phyloP scores from a whole-genome alignment of 768 basidiomycete species.

The Boletus rex-veris region DNA sequence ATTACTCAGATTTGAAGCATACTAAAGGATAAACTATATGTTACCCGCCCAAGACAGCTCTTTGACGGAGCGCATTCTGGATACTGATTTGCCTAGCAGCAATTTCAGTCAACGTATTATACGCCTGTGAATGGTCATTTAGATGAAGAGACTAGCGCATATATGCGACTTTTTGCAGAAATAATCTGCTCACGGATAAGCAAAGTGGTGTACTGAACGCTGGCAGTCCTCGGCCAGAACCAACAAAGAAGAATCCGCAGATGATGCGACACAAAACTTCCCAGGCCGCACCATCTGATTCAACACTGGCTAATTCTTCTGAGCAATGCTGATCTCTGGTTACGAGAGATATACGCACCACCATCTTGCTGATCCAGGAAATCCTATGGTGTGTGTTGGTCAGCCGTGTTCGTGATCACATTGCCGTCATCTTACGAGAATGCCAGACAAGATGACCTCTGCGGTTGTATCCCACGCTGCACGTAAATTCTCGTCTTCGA shows the following conservation, averaged over 20 bases:
- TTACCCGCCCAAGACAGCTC: slow-evolving; percentile 48
- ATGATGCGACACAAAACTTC: slow-evolving; percentile 28
- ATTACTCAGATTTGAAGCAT: background rate
- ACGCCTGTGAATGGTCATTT: slow-evolving; percentile 41
- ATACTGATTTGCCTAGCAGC: slow-evolving; percentile 40
- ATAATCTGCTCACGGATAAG: slow-evolving; percentile 21
- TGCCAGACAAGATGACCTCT: slow-evolving; percentile 48
- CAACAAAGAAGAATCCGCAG: slow-evolving; percentile 38
- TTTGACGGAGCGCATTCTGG: slow-evolving; percentile 44
- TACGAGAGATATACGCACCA: slow-evolving; percentile 11
- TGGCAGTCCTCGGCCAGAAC: slow-evolving; percentile 12
- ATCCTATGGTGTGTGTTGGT: slow-evolving; percentile 22
- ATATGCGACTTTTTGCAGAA: slow-evolving; percentile 19
- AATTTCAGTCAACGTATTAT: slow-evolving; percentile 49
- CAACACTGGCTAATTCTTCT: slow-evolving; percentile 13
- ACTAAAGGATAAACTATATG: background rate
- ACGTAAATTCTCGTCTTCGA: slow-evolving; percentile 19
- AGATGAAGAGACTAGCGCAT: slow-evolving; percentile 23
- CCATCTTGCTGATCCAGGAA: slow-evolving; percentile 20
- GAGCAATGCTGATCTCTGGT: background rate
- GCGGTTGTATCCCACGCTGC: slow-evolving; percentile 45
- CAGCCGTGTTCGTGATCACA: background rate
- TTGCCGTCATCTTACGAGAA: slow-evolving; percentile 37
- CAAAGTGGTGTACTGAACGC: slow-evolving; percentile 25
- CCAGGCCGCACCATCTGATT: slow-evolving; percentile 26